Evolutionary conservation across 2,329 filamentous ascomycete genomes (phyloP), one percentile per base, ranked within the genome.

Genomic region (Chaetomium sp.): DNA sequence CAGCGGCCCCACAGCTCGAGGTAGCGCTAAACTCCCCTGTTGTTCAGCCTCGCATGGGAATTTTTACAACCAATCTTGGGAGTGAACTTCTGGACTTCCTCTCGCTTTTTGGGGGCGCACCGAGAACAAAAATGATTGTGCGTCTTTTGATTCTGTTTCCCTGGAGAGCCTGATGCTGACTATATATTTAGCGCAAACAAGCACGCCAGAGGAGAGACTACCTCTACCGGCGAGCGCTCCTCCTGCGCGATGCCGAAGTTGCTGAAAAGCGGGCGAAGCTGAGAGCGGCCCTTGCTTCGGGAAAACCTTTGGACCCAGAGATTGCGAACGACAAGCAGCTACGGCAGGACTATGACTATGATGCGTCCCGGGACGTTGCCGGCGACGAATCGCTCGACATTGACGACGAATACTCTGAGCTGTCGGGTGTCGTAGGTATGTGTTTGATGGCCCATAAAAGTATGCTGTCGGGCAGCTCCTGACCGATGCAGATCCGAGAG

Each of bases 321-420:
- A 91, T 98, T 70, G 92, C 93, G 62, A 90, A 96, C 74, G 94
- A 99, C 79, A 92, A 92, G 77, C 76, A 85, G 33, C 80, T 99
- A 62, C 87, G 93, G 51, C 89, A 91, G 74, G 92, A 98, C 75
- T 97, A 90, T 79, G 93, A 93, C 74, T 99, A 94, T 76, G 95
- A 99, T 75, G 94, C 97, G 78, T 91, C 92, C 4, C 81, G 87
- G 25, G 90, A 93, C 71, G 79, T 87, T 62, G 87, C 83, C 3
- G 81, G 82, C 21, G 84, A 91, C 64, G 89, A 92, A 64, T 84
- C 89, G 75, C 78, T 92, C 21, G 89, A 91, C 62, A 79, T 96
- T 23, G 92, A 96, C 74, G 92, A 96, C 73, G 94, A 98, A 79
- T 98, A 97, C 76, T 87, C 90, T 27, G 88, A 93, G 70, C 85